Base-by-base conservation (phyloP, 306 rosid genomes). In the Lithocarpus polystachyus region DNA sequence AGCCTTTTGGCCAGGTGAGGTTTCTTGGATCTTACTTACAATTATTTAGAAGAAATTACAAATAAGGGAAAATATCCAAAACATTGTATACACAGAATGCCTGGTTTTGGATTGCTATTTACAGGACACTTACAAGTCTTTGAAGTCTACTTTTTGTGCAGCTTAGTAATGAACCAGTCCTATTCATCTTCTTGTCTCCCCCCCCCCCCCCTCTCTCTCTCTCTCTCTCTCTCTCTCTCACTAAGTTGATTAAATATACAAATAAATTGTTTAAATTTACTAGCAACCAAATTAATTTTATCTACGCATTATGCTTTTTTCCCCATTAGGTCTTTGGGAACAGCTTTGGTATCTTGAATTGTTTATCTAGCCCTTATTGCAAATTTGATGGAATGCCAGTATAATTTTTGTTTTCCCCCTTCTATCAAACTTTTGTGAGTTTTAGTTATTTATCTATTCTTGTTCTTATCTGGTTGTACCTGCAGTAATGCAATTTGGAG, bases 401-500 rank as follows among this genome's bases (percentile, higher is more conserved):
- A 10, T 67, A 17, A 45, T 26, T 59, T 40, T 8, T 51, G 74
- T n/a, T 24, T 13, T 13, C 17, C 0, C 1, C 53, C 53, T 1
- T 19, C 12, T 19, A 55, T 22, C 24, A 55, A 75, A 53, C 13
- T 56, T 72, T 26, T 33, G 33, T 56, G 43, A 68, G 52, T 20
- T 52, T 55, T 23, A 9, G 31, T 59, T 24, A 29, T 10, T 20
- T 60, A 48, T 48, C 53, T 40, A 15, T 10, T 22, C 23, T 33
- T 79, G 70, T 79, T 71, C 77, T 79, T 52, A 43, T 78, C 37
- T 81, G 56, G 73, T 76, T 74, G 73, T 75, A 74, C 77, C 71
- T 84, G 67, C 83, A 96, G 99, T 96, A 73, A 91, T 96, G 99
- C 99, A 93, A 88, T 96, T 93, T 81, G 93, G 98, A 68, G 94